Percentiles rank a stretch among this genome's conserved stretches.
Conservation (phyloP, 192 early-diverging fungal genomes). For the Funneliformis geosporum region DNA sequence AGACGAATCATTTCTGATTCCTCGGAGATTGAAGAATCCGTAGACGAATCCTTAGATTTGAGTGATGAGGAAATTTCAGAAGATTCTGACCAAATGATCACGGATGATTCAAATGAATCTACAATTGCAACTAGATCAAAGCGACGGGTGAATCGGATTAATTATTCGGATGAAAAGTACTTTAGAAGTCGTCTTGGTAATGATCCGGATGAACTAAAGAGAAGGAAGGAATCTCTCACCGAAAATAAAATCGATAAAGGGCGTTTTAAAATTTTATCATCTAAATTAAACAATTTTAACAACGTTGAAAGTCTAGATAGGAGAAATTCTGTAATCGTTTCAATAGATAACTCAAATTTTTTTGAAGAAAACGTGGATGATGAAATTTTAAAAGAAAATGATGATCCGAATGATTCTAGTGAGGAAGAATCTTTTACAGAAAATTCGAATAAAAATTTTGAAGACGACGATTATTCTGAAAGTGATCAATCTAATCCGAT, state of each 20-base stretch:
- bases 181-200: conserved; percentile 1
- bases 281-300: too few species aligned
- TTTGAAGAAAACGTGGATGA: neutral
- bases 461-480: neutral
- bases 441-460: neutral
- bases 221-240: neutral
- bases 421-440: neutral
- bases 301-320: neutral
- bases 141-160: neutral
- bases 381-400: neutral
- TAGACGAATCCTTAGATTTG: too few species aligned
- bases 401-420: neutral
- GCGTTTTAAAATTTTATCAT: neutral
- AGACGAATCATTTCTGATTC: neutral
- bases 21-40: neutral
- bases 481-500: neutral
- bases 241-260: neutral
- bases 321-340: neutral
- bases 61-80: too few species aligned
- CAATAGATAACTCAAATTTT: too few species aligned
- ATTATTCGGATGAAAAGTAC: conserved; percentile 20
- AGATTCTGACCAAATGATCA: neutral
- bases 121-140: neutral
- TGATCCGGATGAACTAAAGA: neutral
- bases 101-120: neutral